Conservation (phyloP, 192 early-diverging fungal species). For the Lobosporangium transversale region DNA sequence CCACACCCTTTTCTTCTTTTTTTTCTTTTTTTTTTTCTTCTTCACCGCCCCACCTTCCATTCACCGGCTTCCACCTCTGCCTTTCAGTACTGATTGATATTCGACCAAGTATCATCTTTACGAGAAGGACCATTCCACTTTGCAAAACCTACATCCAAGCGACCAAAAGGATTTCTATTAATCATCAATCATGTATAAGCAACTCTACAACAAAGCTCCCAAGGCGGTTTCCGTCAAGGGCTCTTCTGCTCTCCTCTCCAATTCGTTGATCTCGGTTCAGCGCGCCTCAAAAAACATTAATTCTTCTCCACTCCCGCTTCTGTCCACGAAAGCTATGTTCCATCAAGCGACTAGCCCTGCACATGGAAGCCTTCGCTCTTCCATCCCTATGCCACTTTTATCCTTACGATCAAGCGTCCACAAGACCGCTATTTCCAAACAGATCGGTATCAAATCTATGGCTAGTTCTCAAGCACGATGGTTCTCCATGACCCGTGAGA, state of each 20-base stretch:
- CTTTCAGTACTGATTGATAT: conserved; percentile 49
- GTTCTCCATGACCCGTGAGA: conserved; percentile 31
- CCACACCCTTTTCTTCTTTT: neutral
- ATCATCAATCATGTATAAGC: conserved; percentile 36
- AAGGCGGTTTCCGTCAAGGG: conserved; percentile 29
- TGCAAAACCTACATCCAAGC: neutral
- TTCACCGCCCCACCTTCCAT: conserved; percentile 23
- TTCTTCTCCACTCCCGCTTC: conserved; percentile 8
- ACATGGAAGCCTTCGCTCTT: conserved; percentile 9
- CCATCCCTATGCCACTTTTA: conserved; percentile 19
- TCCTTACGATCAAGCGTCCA: conserved; percentile 12
- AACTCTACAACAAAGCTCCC: conserved; percentile 45
- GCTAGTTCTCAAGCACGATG: conserved; percentile 33
- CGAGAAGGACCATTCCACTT: conserved; percentile 7
- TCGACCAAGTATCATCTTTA: conserved; percentile 57
- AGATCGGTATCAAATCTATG: conserved; percentile 30
- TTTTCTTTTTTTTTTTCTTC: conserved; percentile 17
- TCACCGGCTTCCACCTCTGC: neutral
- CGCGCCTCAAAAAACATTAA: conserved; percentile 9
- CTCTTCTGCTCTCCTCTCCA: conserved; percentile 38
- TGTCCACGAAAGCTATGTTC: conserved; percentile 37
- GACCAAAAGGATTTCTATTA: conserved; percentile 3
- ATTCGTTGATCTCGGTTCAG: conserved; percentile 30
- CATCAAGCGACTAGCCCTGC: conserved; percentile 22
- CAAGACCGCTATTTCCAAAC: conserved; percentile 12